Base-by-base conservation (phyloP, 2,329 filamentous ascomycete genomes). In the Arthrobotrys entomopaga region DNA sequence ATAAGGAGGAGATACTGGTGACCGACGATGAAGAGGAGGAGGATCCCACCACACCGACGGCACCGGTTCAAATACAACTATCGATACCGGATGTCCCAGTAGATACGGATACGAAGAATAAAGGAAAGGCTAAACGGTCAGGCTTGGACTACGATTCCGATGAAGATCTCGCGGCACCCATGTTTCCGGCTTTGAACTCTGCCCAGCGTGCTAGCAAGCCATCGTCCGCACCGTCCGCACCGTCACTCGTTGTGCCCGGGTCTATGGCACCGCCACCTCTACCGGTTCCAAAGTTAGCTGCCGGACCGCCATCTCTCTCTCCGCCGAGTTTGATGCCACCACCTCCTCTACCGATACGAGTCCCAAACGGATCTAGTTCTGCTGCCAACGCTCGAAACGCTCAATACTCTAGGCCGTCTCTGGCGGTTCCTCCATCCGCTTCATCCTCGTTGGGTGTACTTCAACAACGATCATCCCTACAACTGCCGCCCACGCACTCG, bases 151-250 rank as follows among this genome's bases (percentile, higher is more conserved):
- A 43, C 8, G 69, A 73, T 34, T 70, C 65, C 19, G 70, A 71
- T 54, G 78, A 76, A n/a, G 77, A 82, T 49, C 76, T 79, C n/a
- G 76, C 79, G 29, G 77, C 78, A 43, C 80, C 82, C 40, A 80
- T 82, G 65, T 87, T 87, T 77, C 86, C 85, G 7, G 83, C 85
- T 20, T 69, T 82, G 29, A 84, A 85, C 80, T 87, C 86, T 0
- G 82, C 83, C 1, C 85, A 87, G 77, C 82, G 85, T 60, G 84
- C 85, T 16, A 79, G 80, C 58, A 77, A 74, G 29, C 79, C 75
- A 76, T 76, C 40, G 43, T 6, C 74, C 26, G 61, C 63, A 57
- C 76, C 34, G 46, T 7, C 74, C 26, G 64, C 63, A 57, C 59
- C 57, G 52, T 78, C 29, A 63, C 70, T 46, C 60, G 67, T 61